Evolutionary conservation across 2,329 filamentous ascomycete genomes (phyloP).

Genomic region (Penicillium concentricum): DNA sequence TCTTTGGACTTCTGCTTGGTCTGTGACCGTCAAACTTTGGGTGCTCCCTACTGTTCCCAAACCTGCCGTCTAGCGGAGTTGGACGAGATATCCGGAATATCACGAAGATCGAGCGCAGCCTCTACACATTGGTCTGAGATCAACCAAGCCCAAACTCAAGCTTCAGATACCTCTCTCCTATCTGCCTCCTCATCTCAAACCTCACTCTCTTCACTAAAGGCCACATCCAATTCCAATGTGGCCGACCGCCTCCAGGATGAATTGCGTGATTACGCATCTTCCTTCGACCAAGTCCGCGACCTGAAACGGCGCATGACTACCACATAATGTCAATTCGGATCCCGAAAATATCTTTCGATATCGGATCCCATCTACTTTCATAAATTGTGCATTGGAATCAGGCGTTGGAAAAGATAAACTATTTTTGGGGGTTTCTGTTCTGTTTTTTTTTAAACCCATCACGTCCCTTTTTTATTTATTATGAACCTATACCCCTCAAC

Average conservation of each 20-base stretch:
- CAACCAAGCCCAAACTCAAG: slow-evolving; percentile 2
- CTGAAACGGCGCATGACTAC: slow-evolving; percentile 41
- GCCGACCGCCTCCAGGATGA: slow-evolving; percentile 77
- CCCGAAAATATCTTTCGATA: not conserved
- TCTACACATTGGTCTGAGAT: slow-evolving; percentile 9
- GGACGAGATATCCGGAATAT: slow-evolving; percentile 64
- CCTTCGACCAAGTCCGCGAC: slow-evolving; percentile 76
- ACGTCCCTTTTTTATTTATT: not conserved
- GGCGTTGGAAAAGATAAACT: slow-evolving; percentile 15
- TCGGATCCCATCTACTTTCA: too few relatives aligned
- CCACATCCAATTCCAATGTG: slow-evolving; percentile 53
- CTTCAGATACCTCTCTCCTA: slow-evolving; percentile 26
- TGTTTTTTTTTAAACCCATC: not conserved
- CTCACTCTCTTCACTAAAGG: slow-evolving; percentile 76
- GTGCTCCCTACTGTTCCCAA: slow-evolving; percentile 86
- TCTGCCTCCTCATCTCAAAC: slow-evolving; percentile 74
- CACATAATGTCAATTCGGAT: slow-evolving; percentile 18
- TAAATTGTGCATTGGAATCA: slow-evolving; percentile 12
- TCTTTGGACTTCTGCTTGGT: slow-evolving; percentile 89
- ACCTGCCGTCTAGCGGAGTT: slow-evolving; percentile 84
- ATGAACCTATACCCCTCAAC: slow-evolving; percentile 4
- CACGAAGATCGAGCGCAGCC: slow-evolving; percentile 16
- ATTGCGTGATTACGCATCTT: slow-evolving; percentile 80
- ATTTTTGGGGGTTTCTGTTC: not conserved
- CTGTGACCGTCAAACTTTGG: slow-evolving; percentile 85